Evolutionary conservation across 2,329 filamentous ascomycete species (phyloP), one percentile per base, ranked within the genome.

Genomic region (Ceratocystis cacaofunesta): DNA sequence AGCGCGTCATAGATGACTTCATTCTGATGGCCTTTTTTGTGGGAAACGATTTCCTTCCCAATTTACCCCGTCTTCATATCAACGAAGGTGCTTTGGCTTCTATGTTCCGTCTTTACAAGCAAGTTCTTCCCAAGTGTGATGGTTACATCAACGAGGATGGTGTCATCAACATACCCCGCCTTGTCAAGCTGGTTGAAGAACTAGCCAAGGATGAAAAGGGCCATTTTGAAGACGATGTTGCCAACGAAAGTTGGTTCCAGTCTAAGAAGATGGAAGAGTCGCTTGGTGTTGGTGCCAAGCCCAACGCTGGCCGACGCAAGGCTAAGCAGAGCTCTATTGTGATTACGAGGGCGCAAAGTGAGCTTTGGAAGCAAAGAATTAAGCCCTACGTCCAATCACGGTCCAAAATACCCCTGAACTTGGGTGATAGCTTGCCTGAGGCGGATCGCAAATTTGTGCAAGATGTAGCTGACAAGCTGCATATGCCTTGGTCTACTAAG

Each of bases 21-120:
- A 97, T 99, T 73, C 83, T 99, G 68, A 96, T 99, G 91, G 92
- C 92, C 61, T 99, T 99, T 78, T 99, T 99, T 75, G 90, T 99
- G 71, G 94, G 94, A 73, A 99, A 99, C 76, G 94, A 99, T 82
- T 99, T 99, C 78, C 82, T 99, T 75, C 94, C 94, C 2, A 96
- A 99, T 76, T 80, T 99, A 67, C 95, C 95, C 4, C 90, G 95
- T 72, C 78, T 99, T 69, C 94, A 99, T 76, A 99, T 99, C 76
- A 99, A 99, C 75, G 95, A 99, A 76, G 95, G 94, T 69, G 94
- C 95, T 25, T 78, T 99, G 75, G 90, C 92, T 28, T 87, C 94
- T 73, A 99, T 99, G 94, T 99, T 99, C 75, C 88, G 88, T 72
- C 85, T 96, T 68, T 99, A 99, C 80, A 97, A 97, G 76, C 82